Base-by-base conservation (phyloP, 345 rosid genomes). In the Pelargonium nanum region DNA sequence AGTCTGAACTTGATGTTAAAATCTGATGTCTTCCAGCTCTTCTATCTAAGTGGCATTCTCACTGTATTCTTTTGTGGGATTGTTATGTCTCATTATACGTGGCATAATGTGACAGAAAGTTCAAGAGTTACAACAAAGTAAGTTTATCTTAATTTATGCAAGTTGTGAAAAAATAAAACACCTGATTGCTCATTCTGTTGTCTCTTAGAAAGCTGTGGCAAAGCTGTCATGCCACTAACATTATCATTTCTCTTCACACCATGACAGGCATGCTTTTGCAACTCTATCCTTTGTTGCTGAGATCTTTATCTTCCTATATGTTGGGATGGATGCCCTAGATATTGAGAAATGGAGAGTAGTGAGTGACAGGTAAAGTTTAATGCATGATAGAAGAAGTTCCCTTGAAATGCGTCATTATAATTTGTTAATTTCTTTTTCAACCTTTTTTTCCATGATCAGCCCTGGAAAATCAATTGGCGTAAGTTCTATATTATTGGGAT, bases 251-350 rank as follows among this genome's bases (percentile, higher is more conserved):
- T 57, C 45, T 51, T 48, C 62, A 16, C 24, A 67, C 24, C 74
- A 48, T 61, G 60, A 65, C 77, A 89, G 97, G 83, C 97, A 87
- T 60, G 81, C 94, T 62, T 92, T 92, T 68, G 99, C 97, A 21
- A 87, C 96, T 56, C 61, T 87, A 70, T 93, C 99, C 20, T 89
- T 89, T 68, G 81, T 89, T 62, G 89, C 90, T 19, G 99, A 93
- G 88, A 84, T 89, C 60, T 93, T 89, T 77, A 85, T 93, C 70
- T 93, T 93, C 76, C 96, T 87, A 55, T 93, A 89, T 72, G 97
- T 92, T 72, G 99, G 99, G 50, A 92, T 92, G 99, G 98, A 92
- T 52, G 96, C 98, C 69, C 68, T 93, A 59, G 97, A 93, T 65
- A 93, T 93, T 1, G 96, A 89, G 74, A 93, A 86, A 68, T 89